phyloP scores from a whole-genome alignment of 495 filamentous ascomycete genomes.

The Eremomyces bilateralis region DNA sequence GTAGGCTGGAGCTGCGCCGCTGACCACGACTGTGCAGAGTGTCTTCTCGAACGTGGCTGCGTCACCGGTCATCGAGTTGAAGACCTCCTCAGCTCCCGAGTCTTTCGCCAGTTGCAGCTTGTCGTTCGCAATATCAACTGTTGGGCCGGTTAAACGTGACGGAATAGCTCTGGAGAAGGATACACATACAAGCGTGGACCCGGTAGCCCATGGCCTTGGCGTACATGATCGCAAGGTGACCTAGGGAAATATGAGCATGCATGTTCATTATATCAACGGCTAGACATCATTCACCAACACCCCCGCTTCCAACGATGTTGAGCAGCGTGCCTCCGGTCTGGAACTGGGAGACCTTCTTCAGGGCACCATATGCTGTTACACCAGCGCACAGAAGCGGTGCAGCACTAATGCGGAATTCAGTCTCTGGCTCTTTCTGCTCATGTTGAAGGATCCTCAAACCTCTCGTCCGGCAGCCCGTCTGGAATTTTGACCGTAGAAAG shows the following conservation, averaged over 20 bases:
- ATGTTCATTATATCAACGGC: neutral
- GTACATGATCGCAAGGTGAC: neutral
- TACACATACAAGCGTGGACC: slow-evolving; percentile 1
- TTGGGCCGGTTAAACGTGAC: neutral
- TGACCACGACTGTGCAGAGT: neutral
- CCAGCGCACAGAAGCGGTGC: slow-evolving; percentile 1
- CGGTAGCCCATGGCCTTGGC: slow-evolving; percentile 1
- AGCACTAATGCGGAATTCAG: neutral
- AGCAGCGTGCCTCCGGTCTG: slow-evolving; percentile 1
- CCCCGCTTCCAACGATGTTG: neutral
- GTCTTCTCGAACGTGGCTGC: neutral
- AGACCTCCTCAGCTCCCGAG: neutral
- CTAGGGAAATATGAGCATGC: neutral
- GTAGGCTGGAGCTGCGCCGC: slow-evolving; percentile 1
- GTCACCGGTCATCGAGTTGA: neutral
- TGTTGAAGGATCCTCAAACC: no score
- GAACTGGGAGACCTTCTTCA: neutral
- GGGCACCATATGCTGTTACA: slow-evolving; percentile 1
- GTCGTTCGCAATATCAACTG: slow-evolving; percentile 2
- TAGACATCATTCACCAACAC: neutral
- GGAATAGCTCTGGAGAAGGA: neutral
- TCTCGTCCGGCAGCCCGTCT: neutral
- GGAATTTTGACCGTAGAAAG: slow-evolving; percentile 1
- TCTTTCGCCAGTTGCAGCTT: slow-evolving; percentile 1
- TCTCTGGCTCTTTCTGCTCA: no score